Conservation (phyloP, 169 alveolate genomes). For the Eimeria sp. region DNA sequence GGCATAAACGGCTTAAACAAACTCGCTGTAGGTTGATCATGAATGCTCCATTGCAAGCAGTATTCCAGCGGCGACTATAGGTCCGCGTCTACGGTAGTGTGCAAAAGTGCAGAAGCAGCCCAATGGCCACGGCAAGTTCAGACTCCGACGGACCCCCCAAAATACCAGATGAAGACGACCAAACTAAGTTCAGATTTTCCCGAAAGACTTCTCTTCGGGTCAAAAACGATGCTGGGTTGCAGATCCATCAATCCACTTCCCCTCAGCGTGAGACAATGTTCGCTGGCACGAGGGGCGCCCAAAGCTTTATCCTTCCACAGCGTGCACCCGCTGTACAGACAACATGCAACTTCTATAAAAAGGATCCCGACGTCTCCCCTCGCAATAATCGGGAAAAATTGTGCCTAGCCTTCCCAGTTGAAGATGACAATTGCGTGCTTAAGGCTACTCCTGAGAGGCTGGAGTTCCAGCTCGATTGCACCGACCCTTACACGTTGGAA, state of each 20-base stretch:
- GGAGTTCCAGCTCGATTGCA: conserved; percentile 17
- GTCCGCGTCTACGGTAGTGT: not conserved
- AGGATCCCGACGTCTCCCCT: not conserved
- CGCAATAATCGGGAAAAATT: not conserved
- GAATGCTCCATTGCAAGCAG: not conserved
- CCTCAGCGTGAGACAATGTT: not conserved
- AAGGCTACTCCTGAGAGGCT: conserved; percentile 34
- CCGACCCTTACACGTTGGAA: not conserved
- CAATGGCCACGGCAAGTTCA: conserved; percentile 30
- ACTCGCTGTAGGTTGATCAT: not conserved
- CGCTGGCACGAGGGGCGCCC: not conserved
- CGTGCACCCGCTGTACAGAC: not conserved
- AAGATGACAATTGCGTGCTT: not conserved
- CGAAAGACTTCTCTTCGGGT: not conserved
- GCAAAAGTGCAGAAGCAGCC: conserved; percentile 6
- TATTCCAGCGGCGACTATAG: too few species aligned
- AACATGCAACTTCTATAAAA: too few species aligned
- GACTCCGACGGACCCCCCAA: conserved; percentile 61
- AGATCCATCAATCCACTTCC: not conserved
- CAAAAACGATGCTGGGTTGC: not conserved
- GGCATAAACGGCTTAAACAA: not conserved
- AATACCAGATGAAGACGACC: not conserved
- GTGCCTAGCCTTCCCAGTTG: not conserved
- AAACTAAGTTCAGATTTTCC: too few species aligned
- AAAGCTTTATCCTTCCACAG: not conserved